Evolutionary conservation across 805 yeast genomes (phyloP).

Genomic region (Wickerhamomyces silvicola): DNA sequence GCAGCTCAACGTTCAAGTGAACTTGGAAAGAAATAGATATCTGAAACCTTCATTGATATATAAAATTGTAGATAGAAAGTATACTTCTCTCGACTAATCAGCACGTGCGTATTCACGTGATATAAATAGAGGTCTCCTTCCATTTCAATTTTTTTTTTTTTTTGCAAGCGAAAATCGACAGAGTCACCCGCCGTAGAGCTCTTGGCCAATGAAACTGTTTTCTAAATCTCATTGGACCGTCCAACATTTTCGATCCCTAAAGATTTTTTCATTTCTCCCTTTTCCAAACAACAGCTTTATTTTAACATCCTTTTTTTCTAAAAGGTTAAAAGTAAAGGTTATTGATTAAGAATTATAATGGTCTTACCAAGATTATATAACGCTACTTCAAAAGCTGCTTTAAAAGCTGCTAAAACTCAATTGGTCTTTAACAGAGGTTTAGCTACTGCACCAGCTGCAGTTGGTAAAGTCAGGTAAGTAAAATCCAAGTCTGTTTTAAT

Average conservation of each 20-base stretch:
- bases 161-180: neutral
- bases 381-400: conserved; percentile 75
- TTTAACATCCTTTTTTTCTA: conserved; percentile 1
- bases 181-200: conserved; percentile 1
- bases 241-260: conserved; percentile 2
- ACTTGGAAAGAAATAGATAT: conserved; percentile 42
- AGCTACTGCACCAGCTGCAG: conserved; percentile 69
- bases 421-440: conserved; percentile 64
- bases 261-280: conserved; percentile 1
- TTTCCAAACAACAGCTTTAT: conserved; percentile 1
- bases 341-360: no score
- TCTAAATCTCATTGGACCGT: conserved; percentile 6
- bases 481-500: no score
- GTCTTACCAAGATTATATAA: conserved; percentile 53
- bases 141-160: neutral
- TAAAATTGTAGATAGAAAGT: no score
- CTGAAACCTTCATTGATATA: no score
- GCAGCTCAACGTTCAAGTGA: conserved; percentile 75
- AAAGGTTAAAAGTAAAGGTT: no score
- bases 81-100: neutral
- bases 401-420: conserved; percentile 84
- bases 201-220: conserved; percentile 8
- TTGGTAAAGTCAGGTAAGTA: conserved; percentile 87
- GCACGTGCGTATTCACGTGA: neutral
- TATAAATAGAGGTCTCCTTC: neutral